A percentile compares a stretch with the other conserved stretches of the same genome.
Evolutionary conservation across 2,329 filamentous ascomycete species (phyloP).

Genomic region (Colletotrichum tropicale): DNA sequence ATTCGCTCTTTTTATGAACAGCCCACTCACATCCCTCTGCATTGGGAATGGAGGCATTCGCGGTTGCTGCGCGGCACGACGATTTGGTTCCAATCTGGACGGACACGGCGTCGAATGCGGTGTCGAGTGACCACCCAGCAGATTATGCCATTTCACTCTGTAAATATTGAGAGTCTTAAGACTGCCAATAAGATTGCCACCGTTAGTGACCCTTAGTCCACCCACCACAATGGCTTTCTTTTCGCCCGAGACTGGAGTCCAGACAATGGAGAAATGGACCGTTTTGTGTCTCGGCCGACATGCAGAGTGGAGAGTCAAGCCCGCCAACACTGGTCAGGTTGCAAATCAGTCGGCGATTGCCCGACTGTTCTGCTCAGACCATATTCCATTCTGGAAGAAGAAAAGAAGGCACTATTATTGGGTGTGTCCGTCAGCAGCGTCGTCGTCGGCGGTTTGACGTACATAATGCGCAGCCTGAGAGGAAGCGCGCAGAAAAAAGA

Average conservation of each 20-base stretch:
- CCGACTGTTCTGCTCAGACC: background rate
- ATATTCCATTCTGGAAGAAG: background rate
- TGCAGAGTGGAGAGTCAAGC: background rate
- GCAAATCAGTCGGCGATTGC: background rate
- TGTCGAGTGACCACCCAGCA: background rate
- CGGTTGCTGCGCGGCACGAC: background rate
- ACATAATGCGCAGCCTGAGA: background rate
- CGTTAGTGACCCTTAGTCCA: background rate
- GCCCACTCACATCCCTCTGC: background rate
- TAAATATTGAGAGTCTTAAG: background rate
- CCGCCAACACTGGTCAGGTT: background rate
- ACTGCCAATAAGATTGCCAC: background rate
- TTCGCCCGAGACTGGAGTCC: background rate
- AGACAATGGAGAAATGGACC: background rate
- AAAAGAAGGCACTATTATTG: background rate
- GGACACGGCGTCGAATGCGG: background rate
- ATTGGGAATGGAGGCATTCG: background rate
- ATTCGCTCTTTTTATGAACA: conserved; percentile 16
- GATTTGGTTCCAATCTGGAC: background rate
- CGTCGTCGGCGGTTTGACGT: background rate
- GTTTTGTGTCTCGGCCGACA: conserved; percentile 13
- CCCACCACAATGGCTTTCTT: conserved; percentile 4
- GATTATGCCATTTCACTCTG: background rate
- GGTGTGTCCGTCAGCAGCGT: background rate
- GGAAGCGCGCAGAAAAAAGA: background rate